phyloP scores from a whole-genome alignment of 2,329 filamentous ascomycete species.

The Aspergillus ibericus region DNA sequence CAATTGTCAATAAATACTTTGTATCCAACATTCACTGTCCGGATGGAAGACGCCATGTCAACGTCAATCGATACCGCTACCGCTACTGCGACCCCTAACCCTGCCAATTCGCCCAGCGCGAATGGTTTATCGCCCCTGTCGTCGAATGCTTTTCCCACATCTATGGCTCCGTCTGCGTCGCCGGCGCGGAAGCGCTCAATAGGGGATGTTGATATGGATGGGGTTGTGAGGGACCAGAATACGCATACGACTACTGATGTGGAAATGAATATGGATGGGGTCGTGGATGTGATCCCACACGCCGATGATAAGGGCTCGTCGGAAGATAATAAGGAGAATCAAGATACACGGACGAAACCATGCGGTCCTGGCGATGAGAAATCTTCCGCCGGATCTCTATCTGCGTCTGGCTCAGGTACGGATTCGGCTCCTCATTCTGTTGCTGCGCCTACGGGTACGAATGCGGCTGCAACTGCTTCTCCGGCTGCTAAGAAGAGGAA shows the following conservation, averaged over 20 bases:
- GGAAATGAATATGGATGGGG: neutral
- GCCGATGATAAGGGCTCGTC: neutral
- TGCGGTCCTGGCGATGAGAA: neutral
- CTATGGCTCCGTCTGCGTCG: neutral
- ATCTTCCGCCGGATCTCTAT: too few relatives aligned
- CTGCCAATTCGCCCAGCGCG: neutral
- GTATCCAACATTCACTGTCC: neutral
- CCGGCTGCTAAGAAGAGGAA: conserved; percentile 34
- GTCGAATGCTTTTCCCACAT: conserved; percentile 22
- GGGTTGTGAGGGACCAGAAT: neutral
- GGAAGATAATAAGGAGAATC: conserved; percentile 13
- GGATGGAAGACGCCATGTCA: neutral
- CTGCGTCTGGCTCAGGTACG: neutral
- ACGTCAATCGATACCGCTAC: neutral
- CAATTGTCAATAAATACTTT: neutral
- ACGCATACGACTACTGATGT: neutral
- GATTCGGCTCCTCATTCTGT: neutral
- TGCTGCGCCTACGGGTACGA: conserved; percentile 4
- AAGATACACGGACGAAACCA: neutral
- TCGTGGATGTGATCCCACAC: neutral
- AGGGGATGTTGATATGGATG: neutral
- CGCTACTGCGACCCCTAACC: conserved; percentile 4
- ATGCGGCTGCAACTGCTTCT: conserved; percentile 1
- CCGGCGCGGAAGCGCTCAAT: conserved; percentile 4
- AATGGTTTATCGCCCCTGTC: conserved; percentile 16